Percentiles rank a stretch among this genome's conserved stretches.
Conservation (phyloP, 495 filamentous ascomycete genomes). For the Penicillium pancosmium region DNA sequence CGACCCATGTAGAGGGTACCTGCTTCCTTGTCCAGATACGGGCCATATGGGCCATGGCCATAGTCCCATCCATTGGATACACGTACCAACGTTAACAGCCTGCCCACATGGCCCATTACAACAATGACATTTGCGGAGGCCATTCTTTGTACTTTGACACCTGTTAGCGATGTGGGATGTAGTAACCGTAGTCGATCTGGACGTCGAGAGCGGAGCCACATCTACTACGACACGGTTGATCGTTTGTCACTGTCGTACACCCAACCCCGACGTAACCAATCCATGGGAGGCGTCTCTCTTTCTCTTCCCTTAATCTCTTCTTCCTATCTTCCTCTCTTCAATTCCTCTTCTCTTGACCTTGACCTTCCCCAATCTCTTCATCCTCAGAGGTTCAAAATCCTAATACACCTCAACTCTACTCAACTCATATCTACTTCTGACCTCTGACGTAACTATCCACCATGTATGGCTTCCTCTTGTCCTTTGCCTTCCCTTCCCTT, state of each 20-base stretch:
- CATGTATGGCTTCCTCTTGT: slow-evolving; percentile 28
- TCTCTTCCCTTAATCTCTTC: slow-evolving; percentile 3
- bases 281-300: slow-evolving; percentile 6
- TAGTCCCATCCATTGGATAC: too few species aligned
- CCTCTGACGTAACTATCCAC: slow-evolving; percentile 28
- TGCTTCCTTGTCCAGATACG: neutral
- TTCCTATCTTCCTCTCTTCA: slow-evolving; percentile 1
- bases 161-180: neutral
- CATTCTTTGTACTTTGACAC: neutral
- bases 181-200: slow-evolving; percentile 5
- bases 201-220: neutral
- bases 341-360: slow-evolving; percentile 4
- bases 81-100: neutral
- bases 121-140: slow-evolving; percentile 15
- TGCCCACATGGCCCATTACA: slow-evolving; percentile 15
- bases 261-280: slow-evolving; percentile 23
- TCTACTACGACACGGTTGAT: slow-evolving; percentile 2
- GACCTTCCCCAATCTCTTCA: neutral
- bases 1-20: neutral
- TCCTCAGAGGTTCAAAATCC: neutral
- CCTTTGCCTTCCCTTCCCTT: neutral
- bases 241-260: slow-evolving; percentile 31
- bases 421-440: neutral
- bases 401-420: neutral
- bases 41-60: too few species aligned